Evolutionary conservation across 2,329 filamentous ascomycete species (phyloP).

Genomic region (Tolypocladium endophyticum): DNA sequence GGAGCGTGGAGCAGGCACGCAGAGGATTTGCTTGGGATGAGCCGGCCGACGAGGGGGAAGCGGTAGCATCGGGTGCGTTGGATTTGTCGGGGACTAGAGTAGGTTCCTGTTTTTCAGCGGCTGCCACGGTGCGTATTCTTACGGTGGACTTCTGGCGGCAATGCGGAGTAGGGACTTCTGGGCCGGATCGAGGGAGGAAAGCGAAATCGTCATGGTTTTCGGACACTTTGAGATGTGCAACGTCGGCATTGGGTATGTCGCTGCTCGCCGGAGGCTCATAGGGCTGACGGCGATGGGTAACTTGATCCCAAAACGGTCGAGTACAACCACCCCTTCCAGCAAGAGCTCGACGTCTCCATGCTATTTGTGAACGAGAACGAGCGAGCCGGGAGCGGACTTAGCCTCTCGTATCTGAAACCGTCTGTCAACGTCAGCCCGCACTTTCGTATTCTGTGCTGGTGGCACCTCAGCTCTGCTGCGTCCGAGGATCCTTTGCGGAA

Average conservation of each 20-base stretch:
- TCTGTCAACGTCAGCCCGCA: too few species aligned
- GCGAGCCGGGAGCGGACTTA: neutral
- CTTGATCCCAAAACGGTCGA: neutral
- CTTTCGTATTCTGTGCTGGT: neutral
- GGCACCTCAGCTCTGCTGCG: neutral
- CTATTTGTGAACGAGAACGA: neutral
- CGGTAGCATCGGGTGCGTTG: neutral
- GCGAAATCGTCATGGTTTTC: neutral
- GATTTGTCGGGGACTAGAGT: neutral
- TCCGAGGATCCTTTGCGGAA: neutral
- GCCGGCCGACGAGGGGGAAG: conserved; percentile 32
- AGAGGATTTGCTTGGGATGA: conserved; percentile 53
- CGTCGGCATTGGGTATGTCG: neutral
- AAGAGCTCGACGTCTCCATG: neutral
- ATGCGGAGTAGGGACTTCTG: neutral
- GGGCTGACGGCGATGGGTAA: neutral
- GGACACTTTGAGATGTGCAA: neutral
- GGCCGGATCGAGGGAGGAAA: neutral
- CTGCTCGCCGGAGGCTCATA: neutral
- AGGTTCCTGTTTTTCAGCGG: neutral
- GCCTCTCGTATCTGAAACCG: too few species aligned
- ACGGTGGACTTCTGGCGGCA: neutral
- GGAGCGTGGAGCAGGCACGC: conserved; percentile 63
- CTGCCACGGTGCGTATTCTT: neutral
- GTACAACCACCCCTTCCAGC: neutral